phyloP scores from a whole-genome alignment of 2,329 filamentous ascomycete species.

The Cucurbitaria berberidis region DNA sequence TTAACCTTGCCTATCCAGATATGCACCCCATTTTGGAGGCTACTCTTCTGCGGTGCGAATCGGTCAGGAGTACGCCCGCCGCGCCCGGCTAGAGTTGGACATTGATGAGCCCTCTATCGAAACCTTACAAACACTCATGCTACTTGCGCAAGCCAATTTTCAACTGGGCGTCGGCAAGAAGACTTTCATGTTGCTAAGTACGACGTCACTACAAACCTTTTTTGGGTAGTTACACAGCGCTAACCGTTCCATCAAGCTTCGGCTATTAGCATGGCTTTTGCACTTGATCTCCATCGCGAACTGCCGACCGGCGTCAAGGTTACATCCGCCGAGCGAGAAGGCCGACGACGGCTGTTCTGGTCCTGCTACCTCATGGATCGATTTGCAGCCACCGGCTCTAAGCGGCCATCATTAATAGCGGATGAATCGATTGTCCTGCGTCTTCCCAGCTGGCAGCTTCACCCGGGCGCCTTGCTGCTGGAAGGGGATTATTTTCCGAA shows the following conservation, averaged over 20 bases:
- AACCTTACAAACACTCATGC: conserved; percentile 73
- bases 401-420: conserved; percentile 77
- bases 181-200: conserved; percentile 85
- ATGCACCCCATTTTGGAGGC: conserved; percentile 69
- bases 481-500: conserved; percentile 84
- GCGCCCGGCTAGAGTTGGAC: conserved; percentile 73
- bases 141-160: conserved; percentile 77
- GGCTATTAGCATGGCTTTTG: conserved; percentile 82
- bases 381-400: conserved; percentile 82
- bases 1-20: conserved; percentile 57
- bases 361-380: conserved; percentile 85
- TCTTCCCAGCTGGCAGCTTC: conserved; percentile 75
- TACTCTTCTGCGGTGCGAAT: conserved; percentile 71
- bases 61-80: conserved; percentile 75
- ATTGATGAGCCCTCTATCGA: conserved; percentile 83
- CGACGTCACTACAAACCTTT: conserved; percentile 6
- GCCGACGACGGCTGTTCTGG: conserved; percentile 83
- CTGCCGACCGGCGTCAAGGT: conserved; percentile 67
- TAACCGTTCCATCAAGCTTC: conserved; percentile 60
- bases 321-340: conserved; percentile 73
- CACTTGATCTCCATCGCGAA: conserved; percentile 81
- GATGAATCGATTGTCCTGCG: conserved; percentile 78
- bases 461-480: conserved; percentile 64
- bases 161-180: conserved; percentile 82
- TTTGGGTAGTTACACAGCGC: conserved; percentile 8